These are phyloP conservation scores for Phyllosticta citrichinensis DNA, from an alignment of 2,329 filamentous ascomycete genomes.

Conservation along the genomic window DNA sequence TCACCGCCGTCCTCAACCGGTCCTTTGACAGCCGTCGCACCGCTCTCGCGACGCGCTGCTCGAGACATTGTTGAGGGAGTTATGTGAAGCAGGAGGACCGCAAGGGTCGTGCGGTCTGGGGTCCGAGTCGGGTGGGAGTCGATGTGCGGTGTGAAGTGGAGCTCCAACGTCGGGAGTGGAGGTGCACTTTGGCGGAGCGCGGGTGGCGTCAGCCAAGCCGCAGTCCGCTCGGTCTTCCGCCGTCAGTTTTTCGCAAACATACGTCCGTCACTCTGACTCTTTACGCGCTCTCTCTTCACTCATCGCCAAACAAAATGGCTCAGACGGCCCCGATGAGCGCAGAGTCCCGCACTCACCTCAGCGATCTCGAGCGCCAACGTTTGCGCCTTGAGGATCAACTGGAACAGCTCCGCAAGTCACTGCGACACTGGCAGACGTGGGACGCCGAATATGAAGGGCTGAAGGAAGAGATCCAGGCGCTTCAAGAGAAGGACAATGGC, in stretches of 20 bases:
- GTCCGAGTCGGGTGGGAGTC: neutral
- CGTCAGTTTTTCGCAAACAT: constrained; percentile 1
- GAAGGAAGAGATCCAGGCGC: constrained; percentile 64
- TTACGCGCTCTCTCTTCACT: neutral
- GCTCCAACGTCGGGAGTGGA: neutral
- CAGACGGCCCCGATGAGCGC: neutral
- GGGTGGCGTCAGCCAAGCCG: neutral
- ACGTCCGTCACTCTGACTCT: neutral
- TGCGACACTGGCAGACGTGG: constrained; percentile 83
- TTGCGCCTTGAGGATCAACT: constrained; percentile 67
- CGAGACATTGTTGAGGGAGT: constrained; percentile 23
- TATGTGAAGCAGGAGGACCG: constrained; percentile 4
- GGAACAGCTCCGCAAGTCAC: constrained; percentile 59
- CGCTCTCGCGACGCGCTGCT: constrained; percentile 19
- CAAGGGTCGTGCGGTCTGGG: neutral
- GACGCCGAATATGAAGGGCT: constrained; percentile 86
- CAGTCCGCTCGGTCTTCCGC: constrained; percentile 3
- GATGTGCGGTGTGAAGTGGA: constrained; percentile 6
- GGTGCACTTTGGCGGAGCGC: neutral
- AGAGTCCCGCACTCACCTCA: constrained; percentile 40
- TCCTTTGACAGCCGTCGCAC: constrained; percentile 19
- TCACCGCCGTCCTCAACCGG: constrained; percentile 27
- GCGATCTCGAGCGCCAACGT: constrained; percentile 65
- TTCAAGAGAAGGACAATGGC: constrained; percentile 25
- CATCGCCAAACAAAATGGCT: neutral